Conservation (phyloP, 148 eudicot genomes). For the Limonium bicolor region DNA sequence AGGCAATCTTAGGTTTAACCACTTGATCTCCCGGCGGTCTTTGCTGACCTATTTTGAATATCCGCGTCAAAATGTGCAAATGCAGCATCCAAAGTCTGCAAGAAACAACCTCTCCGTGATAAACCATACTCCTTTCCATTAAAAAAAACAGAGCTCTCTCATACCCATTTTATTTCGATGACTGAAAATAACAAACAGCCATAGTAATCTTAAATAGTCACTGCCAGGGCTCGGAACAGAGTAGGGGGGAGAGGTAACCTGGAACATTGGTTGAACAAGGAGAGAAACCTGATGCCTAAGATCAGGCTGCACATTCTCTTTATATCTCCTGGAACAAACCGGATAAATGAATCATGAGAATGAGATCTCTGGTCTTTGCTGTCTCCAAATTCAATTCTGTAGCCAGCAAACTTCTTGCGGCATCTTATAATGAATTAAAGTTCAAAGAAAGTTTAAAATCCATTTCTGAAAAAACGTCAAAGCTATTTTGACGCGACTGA, state of each 20-base stretch:
- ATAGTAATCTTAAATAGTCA: not conserved
- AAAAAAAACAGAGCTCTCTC: too few relatives aligned
- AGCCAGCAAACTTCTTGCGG: too few relatives aligned
- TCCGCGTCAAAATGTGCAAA: constrained; percentile 83
- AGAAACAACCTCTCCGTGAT: too few relatives aligned
- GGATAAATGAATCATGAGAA: too few relatives aligned
- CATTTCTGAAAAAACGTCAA: too few relatives aligned
- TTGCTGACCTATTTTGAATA: constrained; percentile 45
- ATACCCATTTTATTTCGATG: too few relatives aligned
- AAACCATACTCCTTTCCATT: too few relatives aligned
- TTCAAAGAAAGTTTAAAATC: too few relatives aligned
- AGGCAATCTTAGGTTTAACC: constrained; percentile 19
- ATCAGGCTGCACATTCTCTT: constrained; percentile 74
- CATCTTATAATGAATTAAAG: too few relatives aligned
- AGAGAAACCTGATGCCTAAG: constrained; percentile 85
- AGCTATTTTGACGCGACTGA: too few relatives aligned
- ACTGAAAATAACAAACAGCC: not conserved
- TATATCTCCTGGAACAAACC: constrained; percentile 88
- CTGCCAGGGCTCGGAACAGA: not conserved
- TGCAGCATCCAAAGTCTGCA: constrained; percentile 91
- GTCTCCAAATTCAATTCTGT: too few relatives aligned
- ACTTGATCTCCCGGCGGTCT: constrained; percentile 39
- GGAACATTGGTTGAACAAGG: constrained; percentile 62
- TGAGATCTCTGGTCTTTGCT: too few relatives aligned
- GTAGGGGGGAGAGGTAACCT: constrained; percentile 17